phyloP scores from a whole-genome alignment of 345 rosid species.

The Lagerstroemia speciosa region DNA sequence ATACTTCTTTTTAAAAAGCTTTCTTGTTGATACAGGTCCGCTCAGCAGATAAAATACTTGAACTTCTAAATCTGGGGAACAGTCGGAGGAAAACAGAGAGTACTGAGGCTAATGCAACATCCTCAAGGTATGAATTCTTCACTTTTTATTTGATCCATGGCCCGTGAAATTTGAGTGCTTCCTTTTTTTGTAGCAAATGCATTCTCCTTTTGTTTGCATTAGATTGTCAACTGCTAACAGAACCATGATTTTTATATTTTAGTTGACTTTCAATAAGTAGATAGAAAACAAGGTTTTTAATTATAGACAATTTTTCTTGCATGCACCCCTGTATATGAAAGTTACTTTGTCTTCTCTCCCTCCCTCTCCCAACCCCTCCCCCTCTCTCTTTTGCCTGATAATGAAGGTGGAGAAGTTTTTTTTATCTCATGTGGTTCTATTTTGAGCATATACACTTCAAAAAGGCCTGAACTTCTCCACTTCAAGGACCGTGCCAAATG shows the following conservation, averaged over 20 bases:
- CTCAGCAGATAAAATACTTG: conserved; percentile 88
- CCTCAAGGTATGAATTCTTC: conserved; percentile 56
- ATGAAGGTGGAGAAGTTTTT: not conserved
- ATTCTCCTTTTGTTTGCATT: not conserved
- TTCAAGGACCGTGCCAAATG: not conserved
- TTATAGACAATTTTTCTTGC: not conserved
- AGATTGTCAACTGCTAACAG: not conserved
- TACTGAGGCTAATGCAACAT: conserved; percentile 84
- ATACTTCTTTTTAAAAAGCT: not conserved
- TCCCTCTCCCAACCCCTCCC: too few relatives aligned
- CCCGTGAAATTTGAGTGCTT: not conserved
- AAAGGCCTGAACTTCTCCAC: not conserved
- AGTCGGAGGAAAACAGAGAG: conserved; percentile 89
- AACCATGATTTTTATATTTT: not conserved
- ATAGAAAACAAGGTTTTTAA: not conserved
- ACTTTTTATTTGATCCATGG: not conserved
- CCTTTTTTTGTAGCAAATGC: not conserved
- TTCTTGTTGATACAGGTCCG: conserved; percentile 44
- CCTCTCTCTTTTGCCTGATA: not conserved
- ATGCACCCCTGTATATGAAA: not conserved
- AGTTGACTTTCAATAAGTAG: not conserved
- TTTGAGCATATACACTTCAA: not conserved
- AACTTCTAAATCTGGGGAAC: conserved; percentile 83
- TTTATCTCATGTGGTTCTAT: not conserved
- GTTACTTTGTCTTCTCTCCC: not conserved